phyloP scores from a whole-genome alignment of 1,139 yeast genomes.

The Geotrichum cucujoidarum region DNA sequence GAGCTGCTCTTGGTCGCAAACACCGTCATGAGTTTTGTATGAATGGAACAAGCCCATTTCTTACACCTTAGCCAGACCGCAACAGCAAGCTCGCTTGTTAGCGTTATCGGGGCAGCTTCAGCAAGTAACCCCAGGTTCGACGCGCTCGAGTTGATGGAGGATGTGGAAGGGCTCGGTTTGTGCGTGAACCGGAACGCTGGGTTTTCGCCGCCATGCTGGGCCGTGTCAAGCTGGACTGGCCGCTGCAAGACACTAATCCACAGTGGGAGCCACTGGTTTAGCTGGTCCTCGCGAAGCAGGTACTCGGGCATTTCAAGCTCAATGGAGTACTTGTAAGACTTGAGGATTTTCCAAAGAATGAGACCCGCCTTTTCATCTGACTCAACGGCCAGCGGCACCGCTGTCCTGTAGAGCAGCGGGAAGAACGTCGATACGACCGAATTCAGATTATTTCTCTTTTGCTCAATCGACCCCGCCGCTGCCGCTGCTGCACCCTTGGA shows the following conservation, averaged over 20 bases:
- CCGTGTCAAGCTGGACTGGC: neutral
- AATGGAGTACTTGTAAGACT: slow-evolving; percentile 16
- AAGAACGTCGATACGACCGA: slow-evolving; percentile 11
- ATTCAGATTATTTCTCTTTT: neutral
- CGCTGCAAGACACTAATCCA: slow-evolving; percentile 12
- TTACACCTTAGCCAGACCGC: slow-evolving; percentile 70
- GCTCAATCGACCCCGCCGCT: slow-evolving; percentile 2
- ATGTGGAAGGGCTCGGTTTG: slow-evolving; percentile 5
- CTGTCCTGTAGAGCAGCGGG: slow-evolving; percentile 15
- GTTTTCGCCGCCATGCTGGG: neutral
- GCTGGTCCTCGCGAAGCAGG: slow-evolving; percentile 15
- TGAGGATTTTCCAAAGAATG: slow-evolving; percentile 19
- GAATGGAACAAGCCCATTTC: slow-evolving; percentile 67
- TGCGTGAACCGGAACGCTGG: neutral
- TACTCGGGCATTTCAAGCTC: slow-evolving; percentile 9
- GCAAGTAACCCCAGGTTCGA: neutral
- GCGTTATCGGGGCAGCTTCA: slow-evolving; percentile 1
- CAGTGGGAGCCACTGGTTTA: slow-evolving; percentile 16
- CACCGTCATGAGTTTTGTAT: slow-evolving; percentile 11
- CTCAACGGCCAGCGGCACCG: slow-evolving; percentile 10
- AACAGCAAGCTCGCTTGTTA: slow-evolving; percentile 8
- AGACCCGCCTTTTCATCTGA: slow-evolving; percentile 15
- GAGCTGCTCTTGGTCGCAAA: slow-evolving; percentile 2
- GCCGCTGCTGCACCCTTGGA: too few species aligned
- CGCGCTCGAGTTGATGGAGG: slow-evolving; percentile 1